Evolutionary conservation across 2,329 filamentous ascomycete genomes (phyloP).

Genomic region (Cordyceps tenuipes): DNA sequence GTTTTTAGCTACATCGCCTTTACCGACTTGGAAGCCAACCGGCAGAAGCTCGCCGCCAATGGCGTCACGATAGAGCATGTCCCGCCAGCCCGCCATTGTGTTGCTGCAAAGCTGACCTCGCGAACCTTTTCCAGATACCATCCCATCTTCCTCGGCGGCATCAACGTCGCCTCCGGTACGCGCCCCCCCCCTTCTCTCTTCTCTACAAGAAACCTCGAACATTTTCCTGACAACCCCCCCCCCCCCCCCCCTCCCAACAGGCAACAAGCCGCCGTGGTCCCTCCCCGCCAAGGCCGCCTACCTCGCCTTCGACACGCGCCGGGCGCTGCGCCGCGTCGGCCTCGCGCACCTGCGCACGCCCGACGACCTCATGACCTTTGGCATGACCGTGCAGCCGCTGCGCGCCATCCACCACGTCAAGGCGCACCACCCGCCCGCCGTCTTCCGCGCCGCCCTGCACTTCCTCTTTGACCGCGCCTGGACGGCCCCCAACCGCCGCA

Average conservation of each 20-base stretch:
- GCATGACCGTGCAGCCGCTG: constrained; percentile 47
- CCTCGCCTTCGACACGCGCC: constrained; percentile 32
- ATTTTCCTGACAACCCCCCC: too few relatives aligned
- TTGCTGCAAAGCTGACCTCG: background rate
- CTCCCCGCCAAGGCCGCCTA: constrained; percentile 60
- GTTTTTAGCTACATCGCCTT: constrained; percentile 51
- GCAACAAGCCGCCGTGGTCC: constrained; percentile 68
- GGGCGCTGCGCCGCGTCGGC: constrained; percentile 31
- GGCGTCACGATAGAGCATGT: constrained; percentile 56
- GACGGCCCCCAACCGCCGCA: constrained; percentile 48
- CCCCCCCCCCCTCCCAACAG: constrained; percentile 25
- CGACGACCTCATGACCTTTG: constrained; percentile 33
- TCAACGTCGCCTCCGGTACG: constrained; percentile 52
- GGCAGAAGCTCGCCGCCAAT: constrained; percentile 45
- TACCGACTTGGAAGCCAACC: constrained; percentile 48
- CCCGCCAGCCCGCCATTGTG: constrained; percentile 17
- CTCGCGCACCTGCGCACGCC: constrained; percentile 30
- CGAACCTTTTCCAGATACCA: constrained; percentile 44
- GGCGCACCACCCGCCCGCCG: constrained; percentile 37
- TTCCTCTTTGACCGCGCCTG: constrained; percentile 55
- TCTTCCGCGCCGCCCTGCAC: constrained; percentile 45
- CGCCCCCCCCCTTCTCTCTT: background rate
- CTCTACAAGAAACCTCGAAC: too few relatives aligned
- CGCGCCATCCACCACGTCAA: constrained; percentile 62
- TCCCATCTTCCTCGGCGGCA: constrained; percentile 63